Evolutionary conservation across 108 stramenopile genomes (phyloP), one percentile per base, ranked within the genome.

Genomic region (Fragilariopsis cylindrus): DNA sequence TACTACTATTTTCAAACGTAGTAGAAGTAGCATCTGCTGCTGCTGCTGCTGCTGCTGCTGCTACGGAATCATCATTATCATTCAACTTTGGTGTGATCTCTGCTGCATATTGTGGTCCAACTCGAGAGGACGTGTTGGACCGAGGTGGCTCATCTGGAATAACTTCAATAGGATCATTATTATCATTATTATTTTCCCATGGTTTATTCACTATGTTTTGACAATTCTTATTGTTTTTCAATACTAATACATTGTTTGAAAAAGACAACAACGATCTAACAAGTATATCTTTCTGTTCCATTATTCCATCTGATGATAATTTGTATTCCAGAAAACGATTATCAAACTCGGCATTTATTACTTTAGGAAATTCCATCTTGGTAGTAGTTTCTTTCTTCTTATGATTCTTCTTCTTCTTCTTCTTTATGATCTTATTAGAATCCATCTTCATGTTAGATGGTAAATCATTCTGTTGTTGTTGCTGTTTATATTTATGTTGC

Each of bases 81-180:
- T n/a, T 48, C 5, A n/a, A 9, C 18, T 46, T 48, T n/a, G 12
- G 41, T 43, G 64, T 44, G 43, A 72, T 71, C 40, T 66, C 45
- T 52, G 77, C 77, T 56, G 72, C 71, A 49, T 56, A 78, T 19
- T 12, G 12, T 16, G 55, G 39, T 60, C 77, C 77, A 3, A 78
- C 48, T 53, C 77, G 48, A 3, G 77, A 78, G 4, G 60, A 40
- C 65, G 44, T 46, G 5, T 18, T 40, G n/a, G 42, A 30, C 7
- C 50, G 48, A 18, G 57, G 42, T 3, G 77, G 77, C 18, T 60
- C 62, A 52, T 72, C 65, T 16, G 77, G 77, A 58, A 78, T 78
- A 6, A 18, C 8, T 62, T 76, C 43, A 5, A 76, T 18, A 42
- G 12, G n/a, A 41, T 7, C 12, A 18, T 53, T 65, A 45, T 48